Evolutionary conservation across 805 yeast species (phyloP), one percentile per base, ranked within the genome.

Genomic region (Sungouiozyma intestinalis): DNA sequence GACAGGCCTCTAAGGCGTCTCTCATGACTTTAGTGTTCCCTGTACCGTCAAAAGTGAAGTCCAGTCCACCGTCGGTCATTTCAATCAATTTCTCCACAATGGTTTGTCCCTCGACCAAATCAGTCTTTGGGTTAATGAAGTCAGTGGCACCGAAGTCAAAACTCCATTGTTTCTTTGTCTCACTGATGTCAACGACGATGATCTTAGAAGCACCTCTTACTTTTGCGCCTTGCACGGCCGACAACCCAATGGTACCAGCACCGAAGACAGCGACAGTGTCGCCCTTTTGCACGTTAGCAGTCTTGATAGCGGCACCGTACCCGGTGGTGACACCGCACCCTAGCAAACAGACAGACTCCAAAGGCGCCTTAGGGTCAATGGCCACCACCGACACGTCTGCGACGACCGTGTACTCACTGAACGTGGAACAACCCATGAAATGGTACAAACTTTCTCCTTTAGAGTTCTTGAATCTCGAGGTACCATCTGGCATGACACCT

Each of bases 291-390:
- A 94, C 90, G 54, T 60, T 49, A 46, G 97, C 97, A 40, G 95
- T 85, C 69, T 85, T 85, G 54, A 84, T 76, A 42, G 97, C 98
- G 40, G 97, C 95, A 65, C 99, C 98, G 62, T 85, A 85, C 50
- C 98, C 98, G 41, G 98, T 92, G 42, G 98, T 92, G 57, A 92
- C 85, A 72, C 98, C 98, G 66, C 98, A 92, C 40, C 98, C 99
- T 55, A 94, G 76, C 64, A 94, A 68, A 71, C 97, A 87, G 33
- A 88, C 83, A 60, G 81, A 77, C 59, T 85, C 95, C 62, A 79
- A 72, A 47, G 85, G 83, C 45, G 95, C 97, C 50, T 76, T 66
- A 45, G 81, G 80, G 63, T 86, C 79, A 50, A 92, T 85, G 15
- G 95, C 92, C 45, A 88, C 98, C 37, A 92, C 85, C 11, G 97